Base-by-base conservation (phyloP, 306 rosid genomes). In the Urtica urens region DNA sequence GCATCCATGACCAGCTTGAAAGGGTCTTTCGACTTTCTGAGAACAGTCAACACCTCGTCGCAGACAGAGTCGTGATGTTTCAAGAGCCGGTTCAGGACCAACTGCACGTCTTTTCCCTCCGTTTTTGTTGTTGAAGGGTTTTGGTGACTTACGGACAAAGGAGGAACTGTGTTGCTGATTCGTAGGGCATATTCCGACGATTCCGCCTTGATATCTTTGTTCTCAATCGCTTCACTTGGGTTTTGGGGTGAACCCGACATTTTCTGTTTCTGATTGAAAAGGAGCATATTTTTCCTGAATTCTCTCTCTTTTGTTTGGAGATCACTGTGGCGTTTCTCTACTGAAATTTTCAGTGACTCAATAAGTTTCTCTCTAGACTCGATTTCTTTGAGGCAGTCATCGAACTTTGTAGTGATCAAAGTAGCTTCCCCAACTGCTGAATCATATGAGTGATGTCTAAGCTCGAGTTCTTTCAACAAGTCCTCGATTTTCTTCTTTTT, bases 1-100 rank as follows among this genome's bases (percentile, higher is more conserved):
- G 72, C 76, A 62, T 78, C 79, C 27, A 78, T 51, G 34, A 75
- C 82, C 58, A 75, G 48, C 43, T 55, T 75, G 2, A 67, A 66
- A 4, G 79, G 74, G 46, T 74, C 55, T 3, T 38, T 20, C 6
- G 77, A 74, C 2, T 50, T 38, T 48, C 18, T 51, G 25, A 78
- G 78, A 51, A 55, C 31, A 9, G 15, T 17, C 11, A 51, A 35
- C 3, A 74, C 42, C 42, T 68, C 62, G 4, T 5, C 21, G 37
- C 67, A 29, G 6, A 62, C 47, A 16, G 21, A 34, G 40, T 68
- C 79, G 12, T 58, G 66, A 27, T 33, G 52, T 28, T 65, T 55
- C 18, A 78, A 44, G 44, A 62, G 58, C 46, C 48, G 46, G 23
- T 53, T 65, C 55, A 78, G 42, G 23, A 71, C 56, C 5, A n/a